phyloP scores from a whole-genome alignment of 2,329 filamentous ascomycete species.

The Colletotrichum euphorbiae region DNA sequence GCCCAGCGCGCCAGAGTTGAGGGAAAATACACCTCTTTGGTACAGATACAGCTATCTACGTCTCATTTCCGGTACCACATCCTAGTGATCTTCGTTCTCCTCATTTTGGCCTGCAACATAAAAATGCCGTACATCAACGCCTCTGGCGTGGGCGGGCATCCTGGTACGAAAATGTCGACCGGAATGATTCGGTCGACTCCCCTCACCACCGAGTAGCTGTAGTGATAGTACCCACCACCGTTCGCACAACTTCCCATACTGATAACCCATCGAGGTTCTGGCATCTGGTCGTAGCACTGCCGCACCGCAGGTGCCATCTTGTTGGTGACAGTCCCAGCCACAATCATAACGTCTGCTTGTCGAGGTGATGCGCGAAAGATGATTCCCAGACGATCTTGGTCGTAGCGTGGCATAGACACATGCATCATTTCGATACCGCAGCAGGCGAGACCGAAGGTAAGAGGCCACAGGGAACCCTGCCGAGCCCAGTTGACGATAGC shows the following conservation, averaged over 20 bases:
- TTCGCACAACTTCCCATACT: conserved; percentile 80
- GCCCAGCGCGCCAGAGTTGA: no score
- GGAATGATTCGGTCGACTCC: conserved; percentile 75
- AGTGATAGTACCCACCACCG: conserved; percentile 80
- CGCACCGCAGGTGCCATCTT: conserved; percentile 75
- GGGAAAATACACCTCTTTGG: no score
- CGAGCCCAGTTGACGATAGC: conserved; percentile 68
- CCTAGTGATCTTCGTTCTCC: conserved; percentile 58
- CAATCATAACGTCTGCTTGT: conserved; percentile 75
- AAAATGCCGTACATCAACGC: conserved; percentile 69
- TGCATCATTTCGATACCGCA: conserved; percentile 75
- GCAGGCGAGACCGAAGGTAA: conserved; percentile 72
- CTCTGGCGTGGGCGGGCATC: conserved; percentile 65
- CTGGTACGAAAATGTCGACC: conserved; percentile 76
- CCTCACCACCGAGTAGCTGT: conserved; percentile 74
- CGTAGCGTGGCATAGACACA: conserved; percentile 70
- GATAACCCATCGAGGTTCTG: conserved; percentile 72
- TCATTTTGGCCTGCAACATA: conserved; percentile 77
- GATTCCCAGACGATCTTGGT: conserved; percentile 72
- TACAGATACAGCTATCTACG: no score
- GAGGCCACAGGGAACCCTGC: conserved; percentile 69
- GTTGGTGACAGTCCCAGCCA: conserved; percentile 74
- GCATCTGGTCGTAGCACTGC: conserved; percentile 76
- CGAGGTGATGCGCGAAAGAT: conserved; percentile 75
- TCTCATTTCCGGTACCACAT: conserved; percentile 64